phyloP scores from a whole-genome alignment of 805 yeast species.

The Ogataea minuta region DNA sequence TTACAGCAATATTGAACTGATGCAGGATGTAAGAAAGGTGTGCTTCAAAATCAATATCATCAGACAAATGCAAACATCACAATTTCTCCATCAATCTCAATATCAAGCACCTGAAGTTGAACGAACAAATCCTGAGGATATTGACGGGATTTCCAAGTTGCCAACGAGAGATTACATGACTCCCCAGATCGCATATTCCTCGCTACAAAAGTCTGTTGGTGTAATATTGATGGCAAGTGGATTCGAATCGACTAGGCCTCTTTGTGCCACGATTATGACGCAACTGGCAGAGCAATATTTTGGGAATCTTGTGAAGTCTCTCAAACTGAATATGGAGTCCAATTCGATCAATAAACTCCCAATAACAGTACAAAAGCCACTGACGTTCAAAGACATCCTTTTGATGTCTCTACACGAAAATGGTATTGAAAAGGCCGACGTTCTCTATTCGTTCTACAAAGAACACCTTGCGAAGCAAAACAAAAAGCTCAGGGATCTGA shows the following conservation, averaged over 20 bases:
- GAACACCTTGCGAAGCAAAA: slow-evolving; percentile 72
- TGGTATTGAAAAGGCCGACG: slow-evolving; percentile 80
- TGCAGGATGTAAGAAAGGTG: slow-evolving; percentile 84
- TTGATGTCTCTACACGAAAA: slow-evolving; percentile 71
- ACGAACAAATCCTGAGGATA: slow-evolving; percentile 56
- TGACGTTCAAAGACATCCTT: slow-evolving; percentile 44
- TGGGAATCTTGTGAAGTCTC: slow-evolving; percentile 66
- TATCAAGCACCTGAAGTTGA: slow-evolving; percentile 67
- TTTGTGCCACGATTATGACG: slow-evolving; percentile 75
- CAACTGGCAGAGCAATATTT: slow-evolving; percentile 82
- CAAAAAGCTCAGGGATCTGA: slow-evolving; percentile 65
- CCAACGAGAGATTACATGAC: slow-evolving; percentile 62
- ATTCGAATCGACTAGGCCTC: slow-evolving; percentile 77
- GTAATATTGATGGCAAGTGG: slow-evolving; percentile 90
- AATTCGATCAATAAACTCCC: slow-evolving; percentile 43
- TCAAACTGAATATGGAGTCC: slow-evolving; percentile 72
- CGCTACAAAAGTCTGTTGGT: slow-evolving; percentile 66
- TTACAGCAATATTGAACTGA: slow-evolving; percentile 64
- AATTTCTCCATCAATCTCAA: slow-evolving; percentile 70
- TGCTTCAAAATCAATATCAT: slow-evolving; percentile 87
- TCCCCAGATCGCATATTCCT: slow-evolving; percentile 59
- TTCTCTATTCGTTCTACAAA: slow-evolving; percentile 67
- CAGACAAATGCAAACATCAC: slow-evolving; percentile 85
- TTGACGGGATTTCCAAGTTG: slow-evolving; percentile 80
- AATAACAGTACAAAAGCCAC: slow-evolving; percentile 22